Evolutionary conservation across 768 basidiomycete species (phyloP), one percentile per base, ranked within the genome.

Genomic region (Panaeolus cyanescens): DNA sequence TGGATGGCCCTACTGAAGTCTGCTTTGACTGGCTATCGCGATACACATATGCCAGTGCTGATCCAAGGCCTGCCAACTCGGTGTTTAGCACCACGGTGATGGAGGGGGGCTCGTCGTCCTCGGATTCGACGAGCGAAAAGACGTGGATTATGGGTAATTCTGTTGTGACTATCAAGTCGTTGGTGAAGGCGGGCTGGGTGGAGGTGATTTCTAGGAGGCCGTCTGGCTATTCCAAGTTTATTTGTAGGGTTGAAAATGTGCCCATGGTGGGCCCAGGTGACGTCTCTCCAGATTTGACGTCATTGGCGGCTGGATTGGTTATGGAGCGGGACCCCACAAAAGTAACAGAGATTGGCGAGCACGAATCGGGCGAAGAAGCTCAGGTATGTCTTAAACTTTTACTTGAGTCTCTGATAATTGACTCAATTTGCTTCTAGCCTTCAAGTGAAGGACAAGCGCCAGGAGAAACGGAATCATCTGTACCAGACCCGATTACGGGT

Each of bases 1-100:
- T 96, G 5, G 97, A 99, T 72, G 93, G 92, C 62, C 89, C 90
- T 28, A 93, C 95, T 0, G 94, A 98, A 70, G 96, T 99, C 33
- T 96, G 94, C 74, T 96, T 99, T 70, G 97, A 99, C 72, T 99
- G 96, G 95, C 82, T 99, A 17, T 91, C 94, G 9, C 83, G 97
- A 17, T 97, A 97, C 71, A 91, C 96, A 0, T 98, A 96, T 68
- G 94, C 90, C 13, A 95, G 91, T 68, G 94, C 95, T 15, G 95
- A 97, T 70, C 96, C 96, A 1, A 86, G 92, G 15, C 94, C 96
- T 2, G 86, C 94, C 1, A 83, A 81, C 32, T 93, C 93, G 1
- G 80, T 89, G 55, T 82, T 98, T 58, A 85, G 83, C 63, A 91
- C 95, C 33, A 85, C 95, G 56, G 81, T 96, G 55, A 88, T 90